phyloP scores from a whole-genome alignment of 768 basidiomycete species.

The Leucocoprinus birnbaumii region DNA sequence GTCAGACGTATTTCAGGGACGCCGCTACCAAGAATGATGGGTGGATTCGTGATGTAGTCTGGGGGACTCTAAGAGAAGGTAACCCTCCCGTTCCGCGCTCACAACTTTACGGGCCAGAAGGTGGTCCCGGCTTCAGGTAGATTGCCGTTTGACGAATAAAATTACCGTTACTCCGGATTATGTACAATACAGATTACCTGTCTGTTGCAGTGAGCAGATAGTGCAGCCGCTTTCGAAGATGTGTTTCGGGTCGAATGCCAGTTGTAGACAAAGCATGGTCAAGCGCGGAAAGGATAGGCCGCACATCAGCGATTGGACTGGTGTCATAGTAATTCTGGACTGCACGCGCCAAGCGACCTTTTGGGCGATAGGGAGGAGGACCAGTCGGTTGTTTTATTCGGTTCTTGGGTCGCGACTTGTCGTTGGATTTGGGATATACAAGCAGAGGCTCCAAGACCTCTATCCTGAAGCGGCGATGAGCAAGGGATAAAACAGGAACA shows the following conservation, averaged over 20 bases:
- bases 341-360: conserved; percentile 66
- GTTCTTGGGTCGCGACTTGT: conserved; percentile 46
- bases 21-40: conserved; percentile 29
- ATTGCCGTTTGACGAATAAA: neutral
- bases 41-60: conserved; percentile 27
- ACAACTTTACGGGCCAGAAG: conserved; percentile 28
- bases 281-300: conserved; percentile 45
- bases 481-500: conserved; percentile 61
- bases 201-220: conserved; percentile 34
- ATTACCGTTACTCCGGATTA: neutral
- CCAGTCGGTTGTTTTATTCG: conserved; percentile 38
- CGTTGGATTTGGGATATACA: conserved; percentile 63
- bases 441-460: conserved; percentile 72
- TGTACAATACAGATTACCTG: conserved; percentile 33
- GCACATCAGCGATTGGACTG: conserved; percentile 45
- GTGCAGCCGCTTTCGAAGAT: conserved; percentile 53
- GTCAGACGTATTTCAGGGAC: conserved; percentile 29
- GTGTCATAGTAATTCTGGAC: conserved; percentile 62
- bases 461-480: conserved; percentile 67
- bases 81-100: conserved; percentile 25
- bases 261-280: conserved; percentile 45
- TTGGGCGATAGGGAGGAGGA: conserved; percentile 46
- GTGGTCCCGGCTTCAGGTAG: conserved; percentile 21
- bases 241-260: conserved; percentile 62
- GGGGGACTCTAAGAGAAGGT: conserved; percentile 24